Conservation (phyloP, 106 monocot species). For the Phalaenopsis equestris region DNA sequence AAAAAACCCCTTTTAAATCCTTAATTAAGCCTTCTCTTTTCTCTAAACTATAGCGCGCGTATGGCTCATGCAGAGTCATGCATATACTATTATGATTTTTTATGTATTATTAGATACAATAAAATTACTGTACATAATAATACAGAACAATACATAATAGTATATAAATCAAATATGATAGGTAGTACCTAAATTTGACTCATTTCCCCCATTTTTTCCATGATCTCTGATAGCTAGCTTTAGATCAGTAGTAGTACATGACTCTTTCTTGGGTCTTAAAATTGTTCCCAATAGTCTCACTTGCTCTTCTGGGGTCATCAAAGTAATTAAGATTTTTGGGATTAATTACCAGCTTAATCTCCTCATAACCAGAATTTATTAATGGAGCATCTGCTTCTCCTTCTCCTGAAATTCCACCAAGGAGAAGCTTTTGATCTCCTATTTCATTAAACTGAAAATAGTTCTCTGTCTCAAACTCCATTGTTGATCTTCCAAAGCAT, state of each 20-base stretch:
- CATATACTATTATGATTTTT: neutral
- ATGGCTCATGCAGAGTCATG: neutral
- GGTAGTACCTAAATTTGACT: neutral
- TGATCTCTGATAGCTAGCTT: too few relatives aligned
- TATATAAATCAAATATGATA: neutral
- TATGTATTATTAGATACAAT: neutral
- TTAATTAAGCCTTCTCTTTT: neutral
- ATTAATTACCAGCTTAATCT: neutral
- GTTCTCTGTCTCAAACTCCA: slow-evolving; percentile 6
- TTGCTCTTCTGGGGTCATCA: neutral
- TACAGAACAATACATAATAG: neutral
- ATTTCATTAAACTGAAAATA: neutral
- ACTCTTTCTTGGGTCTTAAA: slow-evolving; percentile 8
- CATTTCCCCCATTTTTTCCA: neutral
- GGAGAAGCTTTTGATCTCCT: neutral
- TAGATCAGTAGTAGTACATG: slow-evolving; percentile 2
- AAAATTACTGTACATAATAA: neutral
- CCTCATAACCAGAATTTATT: too few relatives aligned
- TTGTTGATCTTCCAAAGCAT: slow-evolving; percentile 4
- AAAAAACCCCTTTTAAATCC: neutral
- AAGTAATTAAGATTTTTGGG: neutral
- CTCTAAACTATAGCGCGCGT: neutral
- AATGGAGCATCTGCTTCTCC: neutral
- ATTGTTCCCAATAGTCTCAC: neutral
- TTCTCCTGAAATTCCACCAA: neutral